These are phyloP conservation scores for Fusarium continuum DNA, from an alignment of 2,329 filamentous ascomycete genomes.

Conservation along the genomic window DNA sequence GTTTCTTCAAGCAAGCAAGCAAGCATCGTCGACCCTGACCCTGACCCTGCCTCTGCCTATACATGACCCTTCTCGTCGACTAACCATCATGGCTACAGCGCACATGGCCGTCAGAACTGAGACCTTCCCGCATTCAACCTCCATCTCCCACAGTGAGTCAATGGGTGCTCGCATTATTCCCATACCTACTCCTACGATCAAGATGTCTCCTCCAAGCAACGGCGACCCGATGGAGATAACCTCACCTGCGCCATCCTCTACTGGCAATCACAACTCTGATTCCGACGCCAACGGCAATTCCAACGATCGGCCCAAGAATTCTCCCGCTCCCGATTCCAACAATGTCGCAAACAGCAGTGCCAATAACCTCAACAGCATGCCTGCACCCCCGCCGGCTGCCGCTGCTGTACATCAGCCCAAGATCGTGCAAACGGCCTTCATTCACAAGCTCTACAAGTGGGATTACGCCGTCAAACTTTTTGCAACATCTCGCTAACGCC, in stretches of 20 bases:
- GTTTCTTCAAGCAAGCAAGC: conserved; percentile 17
- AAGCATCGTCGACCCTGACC: conserved; percentile 23
- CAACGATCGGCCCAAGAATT: conserved; percentile 49
- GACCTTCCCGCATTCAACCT: conserved; percentile 56
- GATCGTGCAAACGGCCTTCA: conserved; percentile 97
- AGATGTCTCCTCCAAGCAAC: conserved; percentile 66
- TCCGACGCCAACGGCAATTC: conserved; percentile 51
- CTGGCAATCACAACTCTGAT: conserved; percentile 57
- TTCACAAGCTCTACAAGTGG: conserved; percentile 98
- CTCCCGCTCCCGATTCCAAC: conserved; percentile 52
- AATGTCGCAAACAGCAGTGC: conserved; percentile 39
- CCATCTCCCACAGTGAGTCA: conserved; percentile 54
- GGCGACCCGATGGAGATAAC: conserved; percentile 71
- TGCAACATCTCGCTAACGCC: conserved; percentile 37
- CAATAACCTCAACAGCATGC: conserved; percentile 53
- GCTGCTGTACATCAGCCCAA: conserved; percentile 91
- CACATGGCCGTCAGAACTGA: conserved; percentile 65
- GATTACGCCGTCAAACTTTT: conserved; percentile 42
- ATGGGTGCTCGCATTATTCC: conserved; percentile 65
- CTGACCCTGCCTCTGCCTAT: conserved; percentile 13
- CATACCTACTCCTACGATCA: conserved; percentile 65
- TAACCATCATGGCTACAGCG: conserved; percentile 50
- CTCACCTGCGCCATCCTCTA: conserved; percentile 58
- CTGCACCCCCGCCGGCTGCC: conserved; percentile 63
- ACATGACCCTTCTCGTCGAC: conserved; percentile 33